These are phyloP conservation scores for Penicillium macrosclerotiorum DNA, from an alignment of 495 filamentous ascomycete genomes.

Conservation along the genomic window DNA sequence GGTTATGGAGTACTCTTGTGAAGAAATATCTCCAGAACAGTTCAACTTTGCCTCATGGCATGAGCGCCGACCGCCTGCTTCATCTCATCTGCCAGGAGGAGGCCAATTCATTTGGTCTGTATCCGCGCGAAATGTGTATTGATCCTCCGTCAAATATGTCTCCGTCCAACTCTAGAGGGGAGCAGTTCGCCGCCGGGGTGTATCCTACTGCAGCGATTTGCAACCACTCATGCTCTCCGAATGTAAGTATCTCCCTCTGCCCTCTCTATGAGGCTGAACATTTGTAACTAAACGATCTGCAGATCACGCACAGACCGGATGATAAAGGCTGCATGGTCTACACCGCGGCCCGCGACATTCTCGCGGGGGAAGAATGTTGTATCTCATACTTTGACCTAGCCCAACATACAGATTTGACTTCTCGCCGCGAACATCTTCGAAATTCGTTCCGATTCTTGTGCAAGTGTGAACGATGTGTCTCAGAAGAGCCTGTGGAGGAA, in stretches of 20 bases:
- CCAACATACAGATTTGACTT: slow-evolving; percentile 16
- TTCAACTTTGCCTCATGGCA: slow-evolving; percentile 21
- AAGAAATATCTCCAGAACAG: slow-evolving; percentile 36
- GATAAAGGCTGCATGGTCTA: slow-evolving; percentile 37
- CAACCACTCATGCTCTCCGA: slow-evolving; percentile 40
- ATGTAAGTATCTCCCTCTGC: slow-evolving; percentile 23
- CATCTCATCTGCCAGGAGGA: slow-evolving; percentile 39
- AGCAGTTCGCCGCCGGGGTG: slow-evolving; percentile 40
- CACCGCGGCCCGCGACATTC: slow-evolving; percentile 32
- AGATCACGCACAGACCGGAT: slow-evolving; percentile 41
- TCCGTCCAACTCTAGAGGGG: slow-evolving; percentile 23
- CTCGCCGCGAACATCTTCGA: slow-evolving; percentile 30
- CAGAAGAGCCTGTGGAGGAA: slow-evolving; percentile 21
- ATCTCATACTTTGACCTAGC: slow-evolving; percentile 42
- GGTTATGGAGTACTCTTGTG: slow-evolving; percentile 29
- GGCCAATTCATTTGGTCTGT: slow-evolving; percentile 42
- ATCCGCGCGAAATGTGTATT: slow-evolving; percentile 37
- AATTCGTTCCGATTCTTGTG: slow-evolving; percentile 35
- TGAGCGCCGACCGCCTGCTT: slow-evolving; percentile 22
- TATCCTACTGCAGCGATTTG: slow-evolving; percentile 38
- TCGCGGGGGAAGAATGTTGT: slow-evolving; percentile 38
- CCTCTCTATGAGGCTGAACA: background rate
- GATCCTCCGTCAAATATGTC: slow-evolving; percentile 17
- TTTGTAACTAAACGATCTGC: background rate
- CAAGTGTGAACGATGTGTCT: slow-evolving; percentile 30